phyloP scores from a whole-genome alignment of 768 basidiomycete species.

The Cystofilobasidium ferigula region DNA sequence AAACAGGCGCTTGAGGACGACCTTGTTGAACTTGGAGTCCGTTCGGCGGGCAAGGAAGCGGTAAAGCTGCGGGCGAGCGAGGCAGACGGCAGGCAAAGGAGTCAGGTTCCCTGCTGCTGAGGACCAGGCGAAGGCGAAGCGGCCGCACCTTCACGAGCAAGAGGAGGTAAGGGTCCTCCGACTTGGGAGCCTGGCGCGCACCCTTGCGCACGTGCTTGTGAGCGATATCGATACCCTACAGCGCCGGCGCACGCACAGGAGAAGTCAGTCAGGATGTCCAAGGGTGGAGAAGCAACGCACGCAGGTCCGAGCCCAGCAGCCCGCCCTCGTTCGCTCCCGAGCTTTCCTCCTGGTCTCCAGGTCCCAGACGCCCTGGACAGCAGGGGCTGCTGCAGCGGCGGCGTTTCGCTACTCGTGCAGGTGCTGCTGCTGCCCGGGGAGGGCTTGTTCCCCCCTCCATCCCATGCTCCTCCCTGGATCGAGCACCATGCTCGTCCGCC shows the following conservation, averaged over 20 bases:
- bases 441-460: too few species aligned
- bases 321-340: too few species aligned
- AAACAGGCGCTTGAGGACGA: slow-evolving; percentile 90
- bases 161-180: slow-evolving; percentile 97
- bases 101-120: background rate
- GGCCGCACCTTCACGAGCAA: slow-evolving; percentile 80
- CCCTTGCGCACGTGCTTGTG: slow-evolving; percentile 99
- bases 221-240: slow-evolving; percentile 86
- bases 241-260: background rate
- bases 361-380: too few species aligned
- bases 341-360: too few species aligned
- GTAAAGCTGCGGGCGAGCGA: slow-evolving; percentile 57
- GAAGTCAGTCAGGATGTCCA: background rate
- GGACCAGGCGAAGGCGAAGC: background rate
- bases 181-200: slow-evolving; percentile 83
- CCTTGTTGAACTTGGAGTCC: slow-evolving; percentile 90
- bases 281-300: background rate
- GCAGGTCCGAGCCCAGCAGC: background rate
- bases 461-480: too few species aligned
- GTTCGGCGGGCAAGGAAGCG: slow-evolving; percentile 97
- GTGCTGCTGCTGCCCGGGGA: too few species aligned
- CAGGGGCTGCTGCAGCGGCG: too few species aligned
- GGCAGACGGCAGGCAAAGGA: background rate
- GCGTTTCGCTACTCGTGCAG: too few species aligned
- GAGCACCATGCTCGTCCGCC: too few species aligned